Conservation (phyloP, 2,329 filamentous ascomycete species). For the Bertia moriformis region DNA sequence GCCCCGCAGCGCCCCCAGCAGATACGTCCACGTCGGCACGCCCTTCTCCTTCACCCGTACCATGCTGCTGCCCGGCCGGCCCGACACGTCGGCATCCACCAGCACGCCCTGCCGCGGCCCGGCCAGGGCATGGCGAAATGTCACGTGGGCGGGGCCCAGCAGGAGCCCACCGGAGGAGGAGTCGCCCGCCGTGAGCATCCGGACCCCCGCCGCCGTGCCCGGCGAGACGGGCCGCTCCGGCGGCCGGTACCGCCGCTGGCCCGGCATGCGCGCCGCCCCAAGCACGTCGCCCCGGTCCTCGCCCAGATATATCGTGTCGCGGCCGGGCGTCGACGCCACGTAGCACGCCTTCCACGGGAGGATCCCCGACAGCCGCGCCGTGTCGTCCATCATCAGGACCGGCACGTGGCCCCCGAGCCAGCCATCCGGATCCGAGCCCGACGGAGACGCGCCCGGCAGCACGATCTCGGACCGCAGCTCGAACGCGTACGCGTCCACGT, state of each 20-base stretch:
- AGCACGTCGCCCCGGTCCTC: slow-evolving; percentile 26
- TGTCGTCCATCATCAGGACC: slow-evolving; percentile 4
- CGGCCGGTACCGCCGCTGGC: slow-evolving; percentile 11
- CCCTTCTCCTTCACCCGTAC: neutral
- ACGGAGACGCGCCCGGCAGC: slow-evolving; percentile 4
- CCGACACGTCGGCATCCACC: neutral
- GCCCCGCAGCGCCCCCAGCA: no score
- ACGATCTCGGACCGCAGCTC: slow-evolving; percentile 18
- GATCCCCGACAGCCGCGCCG: slow-evolving; percentile 21
- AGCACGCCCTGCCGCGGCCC: neutral
- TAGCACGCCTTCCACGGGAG: slow-evolving; percentile 27
- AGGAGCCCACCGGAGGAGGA: no score
- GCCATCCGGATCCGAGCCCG: slow-evolving; percentile 4
- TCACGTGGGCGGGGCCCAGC: slow-evolving; percentile 6
- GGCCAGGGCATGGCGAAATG: neutral
- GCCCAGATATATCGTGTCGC: slow-evolving; percentile 20
- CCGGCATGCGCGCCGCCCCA: slow-evolving; percentile 22
- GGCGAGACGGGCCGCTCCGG: no score
- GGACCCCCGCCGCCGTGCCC: slow-evolving; percentile 3
- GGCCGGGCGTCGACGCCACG: slow-evolving; percentile 20
- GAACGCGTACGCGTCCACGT: slow-evolving; percentile 10
- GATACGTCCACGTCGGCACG: no score
- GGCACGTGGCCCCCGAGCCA: slow-evolving; percentile 6
- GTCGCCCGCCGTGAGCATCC: neutral
- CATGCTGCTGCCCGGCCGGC: neutral